These are phyloP conservation scores for Xylariaceae sp. DNA, from an alignment of 2,329 filamentous ascomycete genomes.

Conservation along the genomic window DNA sequence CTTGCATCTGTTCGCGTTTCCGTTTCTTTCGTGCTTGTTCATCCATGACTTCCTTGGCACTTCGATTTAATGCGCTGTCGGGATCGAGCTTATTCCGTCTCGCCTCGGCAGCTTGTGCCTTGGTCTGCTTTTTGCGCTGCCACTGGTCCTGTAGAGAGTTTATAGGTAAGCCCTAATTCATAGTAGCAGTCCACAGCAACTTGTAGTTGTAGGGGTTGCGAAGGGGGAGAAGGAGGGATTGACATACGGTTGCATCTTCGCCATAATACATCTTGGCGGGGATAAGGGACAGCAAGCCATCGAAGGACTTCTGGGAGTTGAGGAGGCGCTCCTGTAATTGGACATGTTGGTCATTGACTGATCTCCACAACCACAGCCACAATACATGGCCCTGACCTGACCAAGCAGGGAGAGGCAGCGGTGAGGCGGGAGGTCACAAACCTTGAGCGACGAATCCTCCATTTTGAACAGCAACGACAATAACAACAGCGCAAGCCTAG, in stretches of 20 bases:
- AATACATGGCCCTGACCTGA: neutral
- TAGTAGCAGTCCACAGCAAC: conserved; percentile 15
- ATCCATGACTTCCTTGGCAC: conserved; percentile 91
- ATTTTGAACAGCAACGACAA: conserved; percentile 42
- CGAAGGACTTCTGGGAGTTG: conserved; percentile 75
- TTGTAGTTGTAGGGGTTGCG: neutral
- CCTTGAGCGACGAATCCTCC: conserved; percentile 56
- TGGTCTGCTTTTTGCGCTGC: conserved; percentile 94
- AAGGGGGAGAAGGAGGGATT: neutral
- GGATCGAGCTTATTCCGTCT: conserved; percentile 91
- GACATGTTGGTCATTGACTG: conserved; percentile 33
- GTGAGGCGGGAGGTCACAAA: conserved; percentile 43
- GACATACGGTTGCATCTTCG: conserved; percentile 78
- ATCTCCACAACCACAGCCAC: conserved; percentile 5
- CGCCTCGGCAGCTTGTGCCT: conserved; percentile 81
- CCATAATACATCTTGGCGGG: conserved; percentile 91
- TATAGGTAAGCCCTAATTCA: conserved; percentile 26
- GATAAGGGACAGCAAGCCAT: conserved; percentile 85
- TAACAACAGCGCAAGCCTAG: neutral
- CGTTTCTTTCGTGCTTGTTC: conserved; percentile 79
- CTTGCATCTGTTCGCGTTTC: conserved; percentile 62
- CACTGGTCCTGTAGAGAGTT: conserved; percentile 76
- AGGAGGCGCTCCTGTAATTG: conserved; percentile 60
- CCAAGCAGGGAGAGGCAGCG: conserved; percentile 26
- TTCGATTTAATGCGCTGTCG: conserved; percentile 78